Evolutionary conservation across 2,329 filamentous ascomycete genomes (phyloP), one percentile per base, ranked within the genome.

Genomic region (Cladosporium sp.): DNA sequence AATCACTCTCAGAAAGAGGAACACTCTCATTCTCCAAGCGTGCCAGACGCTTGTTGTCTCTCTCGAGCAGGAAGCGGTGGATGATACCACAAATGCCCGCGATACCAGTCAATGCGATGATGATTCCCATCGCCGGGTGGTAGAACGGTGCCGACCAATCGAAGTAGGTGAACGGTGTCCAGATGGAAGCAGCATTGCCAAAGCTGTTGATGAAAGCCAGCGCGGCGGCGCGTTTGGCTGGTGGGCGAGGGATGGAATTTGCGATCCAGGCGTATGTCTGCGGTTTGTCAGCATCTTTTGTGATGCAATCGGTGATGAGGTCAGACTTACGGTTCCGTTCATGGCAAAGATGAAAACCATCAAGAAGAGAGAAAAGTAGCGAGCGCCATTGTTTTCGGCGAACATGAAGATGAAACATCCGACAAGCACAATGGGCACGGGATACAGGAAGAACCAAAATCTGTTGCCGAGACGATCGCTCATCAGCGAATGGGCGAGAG

Each of bases 291-390:
- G 47, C 8, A 3, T 38, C 8, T 8, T 27, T 1, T 18, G 17
- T 13, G 20, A 24, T 7, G 15, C 19, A n/a, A 7, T 19, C 13
- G 12, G n/a, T n/a, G n/a, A n/a, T n/a, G n/a, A n/a, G n/a, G 19
- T 36, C n/a, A 5, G 6, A 45, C 54, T 47, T 45, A 51, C 59
- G 4, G 75, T 78, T 29, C 73, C 74, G 65, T 79, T 78, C 63
- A 76, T 76, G 13, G 75, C 71, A 56, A 80, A 80, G 51, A 81
- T 71, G 56, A 80, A 79, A 55, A 73, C 72, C 68, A 80, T 76
- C 34, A 80, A 64, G 69, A 80, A 80, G 52, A 80, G 67, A 41
- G 55, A 73, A 64, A 80, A 76, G 66, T 81, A 83, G 15, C 75
- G 72, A 0, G 78, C 71, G 0, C 75, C 78, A 49, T 82, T 80